phyloP scores from a whole-genome alignment of 371 early-diverging fungal genomes.

The Mucor piriformis region DNA sequence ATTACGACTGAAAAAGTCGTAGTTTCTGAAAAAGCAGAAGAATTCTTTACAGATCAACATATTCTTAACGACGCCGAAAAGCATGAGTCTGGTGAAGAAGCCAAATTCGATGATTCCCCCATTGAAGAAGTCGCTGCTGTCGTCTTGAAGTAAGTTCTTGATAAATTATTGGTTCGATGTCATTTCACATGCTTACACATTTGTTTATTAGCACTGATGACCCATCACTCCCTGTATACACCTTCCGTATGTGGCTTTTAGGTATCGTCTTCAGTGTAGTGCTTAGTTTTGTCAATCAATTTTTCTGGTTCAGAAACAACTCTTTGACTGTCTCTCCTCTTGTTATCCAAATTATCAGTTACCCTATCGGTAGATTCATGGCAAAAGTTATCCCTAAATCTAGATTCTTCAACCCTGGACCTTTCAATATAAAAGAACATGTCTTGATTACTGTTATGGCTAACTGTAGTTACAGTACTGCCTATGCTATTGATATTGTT shows the following conservation, averaged over 20 bases:
- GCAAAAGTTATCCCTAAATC: constrained; percentile 57
- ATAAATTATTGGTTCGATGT: background rate
- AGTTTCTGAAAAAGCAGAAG: constrained; percentile 1
- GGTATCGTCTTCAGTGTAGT: constrained; percentile 64
- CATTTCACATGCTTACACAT: constrained; percentile 14
- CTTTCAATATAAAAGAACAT: constrained; percentile 89
- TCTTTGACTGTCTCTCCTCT: constrained; percentile 47
- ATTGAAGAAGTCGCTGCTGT: constrained; percentile 75
- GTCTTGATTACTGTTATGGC: constrained; percentile 74
- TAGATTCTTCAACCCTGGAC: constrained; percentile 77
- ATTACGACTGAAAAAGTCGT: constrained; percentile 23
- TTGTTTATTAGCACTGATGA: constrained; percentile 56
- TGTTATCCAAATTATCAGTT: constrained; percentile 63
- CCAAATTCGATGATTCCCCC: constrained; percentile 58
- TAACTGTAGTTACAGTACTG: constrained; percentile 55
- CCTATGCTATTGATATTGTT: constrained; percentile 78
- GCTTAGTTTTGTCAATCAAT: constrained; percentile 73
- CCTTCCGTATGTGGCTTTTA: constrained; percentile 76
- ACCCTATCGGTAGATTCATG: constrained; percentile 69
- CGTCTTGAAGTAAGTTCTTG: constrained; percentile 44
- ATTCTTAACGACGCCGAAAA: constrained; percentile 1
- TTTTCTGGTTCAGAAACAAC: constrained; percentile 76
- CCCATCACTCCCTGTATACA: constrained; percentile 69
- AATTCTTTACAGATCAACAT: background rate
- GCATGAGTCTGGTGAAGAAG: background rate